A percentile compares a stretch with the other conserved stretches of the same genome.
Evolutionary conservation across 371 early-diverging fungal genomes (phyloP).

Genomic region (Syncephalastrum racemosum): DNA sequence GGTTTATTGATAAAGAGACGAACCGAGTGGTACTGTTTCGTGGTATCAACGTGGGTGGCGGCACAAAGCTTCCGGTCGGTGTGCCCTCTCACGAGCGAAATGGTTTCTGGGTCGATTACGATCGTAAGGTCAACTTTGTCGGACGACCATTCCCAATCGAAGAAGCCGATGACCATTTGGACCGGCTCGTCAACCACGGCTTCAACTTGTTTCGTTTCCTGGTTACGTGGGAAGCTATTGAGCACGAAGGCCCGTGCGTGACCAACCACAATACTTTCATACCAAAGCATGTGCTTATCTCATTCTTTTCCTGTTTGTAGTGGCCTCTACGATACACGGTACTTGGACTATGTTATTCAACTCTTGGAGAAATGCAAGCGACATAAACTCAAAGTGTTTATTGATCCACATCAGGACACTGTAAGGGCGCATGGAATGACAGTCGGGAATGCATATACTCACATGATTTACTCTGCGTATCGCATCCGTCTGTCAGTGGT

Average conservation of each 20-base stretch:
- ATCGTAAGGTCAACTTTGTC: slow-evolving; percentile 57
- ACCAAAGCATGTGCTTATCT: slow-evolving; percentile 16
- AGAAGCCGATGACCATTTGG: slow-evolving; percentile 83
- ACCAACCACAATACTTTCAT: neutral
- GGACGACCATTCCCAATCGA: slow-evolving; percentile 80
- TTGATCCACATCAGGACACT: slow-evolving; percentile 83
- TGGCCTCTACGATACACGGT: slow-evolving; percentile 84
- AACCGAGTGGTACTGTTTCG: slow-evolving; percentile 59
- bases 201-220: slow-evolving; percentile 77
- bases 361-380: slow-evolving; percentile 61
- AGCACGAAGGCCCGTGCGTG: slow-evolving; percentile 76
- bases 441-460: neutral
- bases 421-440: slow-evolving; percentile 31
- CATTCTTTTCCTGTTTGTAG: slow-evolving; percentile 36
- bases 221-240: slow-evolving; percentile 87
- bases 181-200: slow-evolving; percentile 73
- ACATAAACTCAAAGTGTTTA: slow-evolving; percentile 75
- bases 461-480: neutral
- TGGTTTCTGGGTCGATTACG: slow-evolving; percentile 58
- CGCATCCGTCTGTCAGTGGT: slow-evolving; percentile 51
- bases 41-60: slow-evolving; percentile 68
- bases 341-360: slow-evolving; percentile 72
- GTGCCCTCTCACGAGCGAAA: slow-evolving; percentile 49
- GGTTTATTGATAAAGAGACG: slow-evolving; percentile 60
- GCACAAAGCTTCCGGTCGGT: slow-evolving; percentile 58